Percentiles rank a stretch among this genome's conserved stretches.
Conservation (phyloP, 164 flowering plant species). For the Berberis thunbergii region DNA sequence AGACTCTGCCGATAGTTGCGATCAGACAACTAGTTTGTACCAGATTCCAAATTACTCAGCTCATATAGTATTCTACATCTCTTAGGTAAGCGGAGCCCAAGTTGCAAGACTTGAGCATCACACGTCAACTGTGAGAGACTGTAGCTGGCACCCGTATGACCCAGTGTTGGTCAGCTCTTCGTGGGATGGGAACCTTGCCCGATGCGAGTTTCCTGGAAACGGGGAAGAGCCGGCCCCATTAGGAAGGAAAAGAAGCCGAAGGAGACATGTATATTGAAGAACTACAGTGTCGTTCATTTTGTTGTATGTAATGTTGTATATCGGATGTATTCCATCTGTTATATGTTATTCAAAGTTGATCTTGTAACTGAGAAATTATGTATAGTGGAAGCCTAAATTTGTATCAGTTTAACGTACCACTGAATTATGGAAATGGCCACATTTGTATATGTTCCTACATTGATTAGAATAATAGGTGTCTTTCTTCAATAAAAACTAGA, state of each 20-base stretch:
- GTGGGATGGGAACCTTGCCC: conserved; percentile 63
- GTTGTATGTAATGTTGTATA: too few species aligned
- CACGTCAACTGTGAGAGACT: conserved; percentile 59
- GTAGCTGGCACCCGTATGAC: conserved; percentile 77
- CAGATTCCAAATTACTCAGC: not conserved
- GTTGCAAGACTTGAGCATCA: conserved; percentile 56
- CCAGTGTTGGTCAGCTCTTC: conserved; percentile 80
- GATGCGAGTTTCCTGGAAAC: conserved; percentile 58
- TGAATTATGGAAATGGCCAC: too few species aligned
- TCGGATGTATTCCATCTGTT: too few species aligned
- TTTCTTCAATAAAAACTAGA: too few species aligned
- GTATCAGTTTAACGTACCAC: too few species aligned
- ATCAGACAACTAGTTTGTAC: too few species aligned
- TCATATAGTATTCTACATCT: not conserved
- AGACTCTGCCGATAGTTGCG: not conserved
- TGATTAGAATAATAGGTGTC: too few species aligned
- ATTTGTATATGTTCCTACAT: too few species aligned
- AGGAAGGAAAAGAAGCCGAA: conserved; percentile 15
- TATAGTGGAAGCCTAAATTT: too few species aligned
- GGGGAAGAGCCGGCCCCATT: conserved; percentile 13
- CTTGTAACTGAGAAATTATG: too few species aligned
- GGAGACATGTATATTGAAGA: conserved; percentile 15
- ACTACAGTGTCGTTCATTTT: too few species aligned
- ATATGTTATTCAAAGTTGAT: too few species aligned
- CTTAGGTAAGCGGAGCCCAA: conserved; percentile 55